A percentile compares a stretch with the other conserved stretches of the same genome.
phyloP scores from a whole-genome alignment of 179 eudicot species.

The Corrigiola litoralis region DNA sequence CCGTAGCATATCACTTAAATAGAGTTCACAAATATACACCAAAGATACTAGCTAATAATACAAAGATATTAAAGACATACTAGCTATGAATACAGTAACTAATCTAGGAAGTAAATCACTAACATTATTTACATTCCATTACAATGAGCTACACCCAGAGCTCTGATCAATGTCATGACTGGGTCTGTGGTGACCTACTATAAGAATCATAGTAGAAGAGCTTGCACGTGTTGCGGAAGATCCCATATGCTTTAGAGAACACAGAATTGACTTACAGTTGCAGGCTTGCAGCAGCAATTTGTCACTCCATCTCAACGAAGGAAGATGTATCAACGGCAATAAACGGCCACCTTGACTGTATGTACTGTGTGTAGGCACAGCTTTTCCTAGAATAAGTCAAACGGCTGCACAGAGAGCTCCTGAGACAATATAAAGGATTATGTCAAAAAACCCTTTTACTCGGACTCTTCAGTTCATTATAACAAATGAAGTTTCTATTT shows the following conservation, averaged over 20 bases:
- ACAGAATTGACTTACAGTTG: conserved; percentile 19
- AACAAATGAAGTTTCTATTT: neutral
- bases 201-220: conserved; percentile 4
- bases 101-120: too few species aligned
- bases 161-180: conserved; percentile 8
- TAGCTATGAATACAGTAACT: too few species aligned
- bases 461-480: neutral
- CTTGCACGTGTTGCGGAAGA: neutral
- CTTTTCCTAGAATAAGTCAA: conserved; percentile 16
- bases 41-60: too few species aligned
- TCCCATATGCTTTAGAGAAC: conserved; percentile 5
- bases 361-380: conserved; percentile 12
- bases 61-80: too few species aligned
- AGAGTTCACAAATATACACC: too few species aligned
- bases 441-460: neutral
- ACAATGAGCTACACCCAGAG: conserved; percentile 6
- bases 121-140: too few species aligned
- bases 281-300: too few species aligned
- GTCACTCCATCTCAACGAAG: neutral
- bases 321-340: conserved; percentile 2
- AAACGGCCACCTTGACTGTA: conserved; percentile 4
- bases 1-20: too few species aligned
- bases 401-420: conserved; percentile 39
- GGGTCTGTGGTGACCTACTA: conserved; percentile 1
- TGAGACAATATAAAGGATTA: conserved; percentile 20